Base-by-base conservation (phyloP, 106 monocot species). In the Dendrobium officinale region DNA sequence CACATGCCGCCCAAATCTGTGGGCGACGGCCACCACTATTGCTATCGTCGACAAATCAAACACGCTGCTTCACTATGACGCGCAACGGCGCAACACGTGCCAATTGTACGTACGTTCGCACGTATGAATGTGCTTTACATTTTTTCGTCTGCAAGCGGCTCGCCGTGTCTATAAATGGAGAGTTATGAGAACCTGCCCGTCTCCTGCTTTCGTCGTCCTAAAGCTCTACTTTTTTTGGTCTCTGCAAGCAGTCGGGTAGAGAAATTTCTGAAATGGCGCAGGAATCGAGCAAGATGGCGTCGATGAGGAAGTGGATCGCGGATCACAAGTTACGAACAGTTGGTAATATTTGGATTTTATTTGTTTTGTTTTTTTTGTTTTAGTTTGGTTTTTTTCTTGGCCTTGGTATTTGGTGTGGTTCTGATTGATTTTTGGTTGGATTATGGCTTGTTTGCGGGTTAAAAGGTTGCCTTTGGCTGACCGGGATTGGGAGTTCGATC, bases 261-360 rank as follows among this genome's bases (percentile, higher is more conserved):
- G 42, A 19, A 20, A 74, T 74, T 42, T 44, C 42, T 17, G 24
- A 27, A 72, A 93, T 93, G 93, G 87, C 82, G 79, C 87, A 89
- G 79, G 70, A 70, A 2, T 77, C 75, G 74, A 81, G 79, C 81
- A 85, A 81, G 79, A 40, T 89, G 16, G 87, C 91, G 5, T 91
- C 91, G 56, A 75, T 88, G 6, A 86, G 93, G 87, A 84, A 80
- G 67, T 93, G 93, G 93, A 83, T 93, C 33, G 87, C 84, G n/a
- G 82, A 93, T 74, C 88, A 93, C 91, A 93, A 93, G 90, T 85
- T 94, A 54, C 89, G 91, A 29, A 49, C 94, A 40, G 94, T 94
- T 22, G 94, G 94, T 94, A 90, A 87, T 41, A 56, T 78, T 18
- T 78, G 2, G 1, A 15, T 41, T 79, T 81, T 83, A 2, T 16